Evolutionary conservation across 1,139 yeast species (phyloP), one percentile per base, ranked within the genome.

Genomic region (Hansenula lynferdii): DNA sequence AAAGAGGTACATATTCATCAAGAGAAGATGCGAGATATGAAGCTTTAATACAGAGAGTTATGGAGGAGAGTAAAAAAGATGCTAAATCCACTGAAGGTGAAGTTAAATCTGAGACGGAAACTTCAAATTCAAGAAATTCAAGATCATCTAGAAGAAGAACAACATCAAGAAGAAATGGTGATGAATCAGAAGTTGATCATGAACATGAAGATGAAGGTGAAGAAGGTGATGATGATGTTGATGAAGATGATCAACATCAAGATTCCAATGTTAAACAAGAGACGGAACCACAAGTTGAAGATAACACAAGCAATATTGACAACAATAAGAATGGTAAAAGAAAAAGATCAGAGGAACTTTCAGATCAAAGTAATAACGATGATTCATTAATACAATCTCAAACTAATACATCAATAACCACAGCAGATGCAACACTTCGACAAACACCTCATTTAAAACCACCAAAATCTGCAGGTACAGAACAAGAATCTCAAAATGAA

Each of bases 1-100:
- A 50, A 19, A 45, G 67, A 34, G 63, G 64, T 2, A 62, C 67
- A 2, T 53, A 52, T 21, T 49, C 56, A 31, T 62, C 66, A 3
- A 56, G 64, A 41, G 68, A 64, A 43, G 70, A 62, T 36, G 59
- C 62, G 19, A 62, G 64, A 31, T 62, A 63, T 33, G 66, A 61
- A 43, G 58, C 60, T 17, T 51, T 64, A 56, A 45, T 62, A 15
- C 63, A 64, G 40, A 54, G 61, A 38, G 70, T 61, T 1, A 51
- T 63, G 38, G 60, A 61, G 36, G 67, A 62, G 43, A 59, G 65
- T 36, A 53, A 58, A 43, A 54, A 53, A 35, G 58, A 59, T 29
- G 58, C 61, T 8, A 16, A 38, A 34, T 58, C 60, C 6, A 60
- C 54, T 35, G 64, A 55, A 18, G 53, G 46, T 9, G 54, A 35